Evolutionary conservation across 257 asterid genomes (phyloP).

Genomic region (Paraleonurus japonicus): DNA sequence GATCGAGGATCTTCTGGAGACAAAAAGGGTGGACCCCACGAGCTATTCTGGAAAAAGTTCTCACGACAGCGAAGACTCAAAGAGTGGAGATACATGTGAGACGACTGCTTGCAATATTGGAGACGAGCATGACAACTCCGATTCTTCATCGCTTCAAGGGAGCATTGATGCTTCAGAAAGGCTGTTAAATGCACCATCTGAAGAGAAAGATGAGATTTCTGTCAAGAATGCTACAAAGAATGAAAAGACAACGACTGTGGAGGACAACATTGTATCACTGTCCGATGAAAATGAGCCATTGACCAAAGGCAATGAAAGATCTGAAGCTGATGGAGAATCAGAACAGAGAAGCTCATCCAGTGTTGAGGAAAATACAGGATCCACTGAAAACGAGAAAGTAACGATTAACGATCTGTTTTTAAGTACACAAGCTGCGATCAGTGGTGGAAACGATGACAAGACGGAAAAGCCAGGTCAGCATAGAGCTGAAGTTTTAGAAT

Average conservation of each 20-base stretch:
- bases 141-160: slow-evolving; percentile 46
- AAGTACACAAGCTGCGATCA: slow-evolving; percentile 32
- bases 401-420: slow-evolving; percentile 27
- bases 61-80: slow-evolving; percentile 65
- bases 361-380: slow-evolving; percentile 24
- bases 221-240: slow-evolving; percentile 6
- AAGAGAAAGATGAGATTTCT: slow-evolving; percentile 38
- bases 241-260: slow-evolving; percentile 25
- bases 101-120: slow-evolving; percentile 44
- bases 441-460: slow-evolving; percentile 16
- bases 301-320: slow-evolving; percentile 26
- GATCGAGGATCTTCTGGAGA: slow-evolving; percentile 55
- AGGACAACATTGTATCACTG: background rate
- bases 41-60: slow-evolving; percentile 66
- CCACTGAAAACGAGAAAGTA: slow-evolving; percentile 33
- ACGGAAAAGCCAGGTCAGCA: slow-evolving; percentile 34
- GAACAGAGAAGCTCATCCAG: slow-evolving; percentile 24
- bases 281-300: slow-evolving; percentile 21
- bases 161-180: slow-evolving; percentile 35
- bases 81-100: slow-evolving; percentile 56
- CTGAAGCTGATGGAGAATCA: slow-evolving; percentile 40
- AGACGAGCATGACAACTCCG: slow-evolving; percentile 38
- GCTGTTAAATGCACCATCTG: slow-evolving; percentile 34
- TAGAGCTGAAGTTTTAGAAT: slow-evolving; percentile 89
- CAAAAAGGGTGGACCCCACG: slow-evolving; percentile 79